phyloP scores from a whole-genome alignment of 2,329 filamentous ascomycete species.

The Mycogone perniciosa region DNA sequence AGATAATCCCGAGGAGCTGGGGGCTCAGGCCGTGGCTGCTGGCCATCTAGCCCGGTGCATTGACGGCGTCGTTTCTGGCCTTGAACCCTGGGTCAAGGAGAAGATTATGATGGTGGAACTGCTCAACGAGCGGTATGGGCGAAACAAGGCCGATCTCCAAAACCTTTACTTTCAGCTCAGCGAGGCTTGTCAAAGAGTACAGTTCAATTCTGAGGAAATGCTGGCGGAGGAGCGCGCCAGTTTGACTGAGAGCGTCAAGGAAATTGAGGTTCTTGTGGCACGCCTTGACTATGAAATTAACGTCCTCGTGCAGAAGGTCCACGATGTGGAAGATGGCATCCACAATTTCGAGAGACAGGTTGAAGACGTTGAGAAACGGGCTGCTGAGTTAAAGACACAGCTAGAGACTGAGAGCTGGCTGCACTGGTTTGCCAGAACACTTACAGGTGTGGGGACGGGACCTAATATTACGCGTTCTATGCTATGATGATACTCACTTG shows the following conservation, averaged over 20 bases:
- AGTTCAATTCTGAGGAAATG: constrained; percentile 61
- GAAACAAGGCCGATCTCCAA: constrained; percentile 60
- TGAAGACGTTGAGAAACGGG: constrained; percentile 59
- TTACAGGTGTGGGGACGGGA: constrained; percentile 55
- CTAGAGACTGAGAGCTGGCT: constrained; percentile 59
- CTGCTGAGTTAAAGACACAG: constrained; percentile 55
- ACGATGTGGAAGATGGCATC: constrained; percentile 81
- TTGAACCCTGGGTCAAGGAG: constrained; percentile 55
- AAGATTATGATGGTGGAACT: constrained; percentile 50
- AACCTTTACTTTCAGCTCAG: constrained; percentile 61
- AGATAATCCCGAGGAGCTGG: constrained; percentile 22
- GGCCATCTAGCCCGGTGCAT: constrained; percentile 49
- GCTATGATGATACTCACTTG: constrained; percentile 16
- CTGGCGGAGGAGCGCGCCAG: constrained; percentile 62
- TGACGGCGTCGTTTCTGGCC: constrained; percentile 41
- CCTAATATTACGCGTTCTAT: constrained; percentile 43
- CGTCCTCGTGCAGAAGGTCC: constrained; percentile 69
- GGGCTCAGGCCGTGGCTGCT: constrained; percentile 45
- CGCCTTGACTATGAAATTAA: constrained; percentile 91
- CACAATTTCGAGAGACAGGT: constrained; percentile 74
- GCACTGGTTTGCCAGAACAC: constrained; percentile 56
- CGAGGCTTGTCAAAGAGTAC: constrained; percentile 63
- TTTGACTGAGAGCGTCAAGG: constrained; percentile 65
- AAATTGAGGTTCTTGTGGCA: constrained; percentile 73
- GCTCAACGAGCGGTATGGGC: constrained; percentile 56